Conservation (phyloP, 805 yeast genomes). For the Kodamaea jinghongensis region DNA sequence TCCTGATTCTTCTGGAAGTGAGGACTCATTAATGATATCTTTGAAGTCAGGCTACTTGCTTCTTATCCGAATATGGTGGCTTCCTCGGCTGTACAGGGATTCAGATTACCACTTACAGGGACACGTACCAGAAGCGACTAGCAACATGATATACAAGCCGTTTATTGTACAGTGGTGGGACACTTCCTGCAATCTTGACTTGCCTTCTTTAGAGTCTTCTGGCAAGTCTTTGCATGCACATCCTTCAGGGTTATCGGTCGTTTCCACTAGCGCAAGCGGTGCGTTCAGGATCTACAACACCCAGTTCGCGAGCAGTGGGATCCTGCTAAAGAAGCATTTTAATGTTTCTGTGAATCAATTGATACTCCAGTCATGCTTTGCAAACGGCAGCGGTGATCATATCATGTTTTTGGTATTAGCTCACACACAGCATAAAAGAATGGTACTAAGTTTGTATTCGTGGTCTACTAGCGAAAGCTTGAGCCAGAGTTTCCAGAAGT, state of each 20-base stretch:
- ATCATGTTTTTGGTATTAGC: conserved; percentile 34
- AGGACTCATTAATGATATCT: conserved; percentile 40
- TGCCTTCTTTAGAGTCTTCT: conserved; percentile 19
- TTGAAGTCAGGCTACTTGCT: conserved; percentile 40
- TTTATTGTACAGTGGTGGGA: conserved; percentile 53
- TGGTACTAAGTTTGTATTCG: conserved; percentile 35
- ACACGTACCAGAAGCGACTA: conserved; percentile 5
- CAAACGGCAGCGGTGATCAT: conserved; percentile 25
- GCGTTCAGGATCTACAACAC: conserved; percentile 38
- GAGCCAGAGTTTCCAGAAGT: conserved; percentile 28
- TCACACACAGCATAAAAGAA: conserved; percentile 36
- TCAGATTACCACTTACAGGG: conserved; percentile 17
- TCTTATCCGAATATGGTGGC: conserved; percentile 36
- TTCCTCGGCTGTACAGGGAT: conserved; percentile 30
- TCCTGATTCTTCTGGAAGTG: conserved; percentile 19
- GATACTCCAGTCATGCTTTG: conserved; percentile 41
- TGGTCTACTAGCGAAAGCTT: conserved; percentile 40
- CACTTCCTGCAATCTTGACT: conserved; percentile 13
- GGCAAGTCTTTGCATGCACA: conserved; percentile 35
- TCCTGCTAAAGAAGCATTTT: conserved; percentile 34
- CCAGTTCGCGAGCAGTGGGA: conserved; percentile 35
- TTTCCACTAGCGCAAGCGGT: conserved; percentile 35
- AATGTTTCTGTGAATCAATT: conserved; percentile 42
- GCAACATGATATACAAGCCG: conserved; percentile 31
- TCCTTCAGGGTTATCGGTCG: conserved; percentile 36